Conservation (phyloP, 2,329 filamentous ascomycete genomes). For the Sporothrix variecibatus region DNA sequence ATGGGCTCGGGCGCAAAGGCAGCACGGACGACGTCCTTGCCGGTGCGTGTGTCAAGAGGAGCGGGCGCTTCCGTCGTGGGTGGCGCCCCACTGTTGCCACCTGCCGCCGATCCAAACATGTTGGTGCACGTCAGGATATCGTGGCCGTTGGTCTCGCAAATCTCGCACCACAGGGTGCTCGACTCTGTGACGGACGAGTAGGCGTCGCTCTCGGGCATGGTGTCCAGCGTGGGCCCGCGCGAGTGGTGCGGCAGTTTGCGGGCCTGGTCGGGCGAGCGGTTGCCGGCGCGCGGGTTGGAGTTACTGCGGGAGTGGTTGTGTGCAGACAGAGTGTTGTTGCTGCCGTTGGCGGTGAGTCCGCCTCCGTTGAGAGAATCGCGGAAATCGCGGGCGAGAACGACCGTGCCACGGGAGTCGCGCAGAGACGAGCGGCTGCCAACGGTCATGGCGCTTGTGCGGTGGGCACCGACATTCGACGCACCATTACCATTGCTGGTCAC, state of each 20-base stretch:
- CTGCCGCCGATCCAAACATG: conserved; percentile 64
- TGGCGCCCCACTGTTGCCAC: conserved; percentile 26
- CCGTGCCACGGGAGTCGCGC: conserved; percentile 67
- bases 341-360: neutral
- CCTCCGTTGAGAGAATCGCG: neutral
- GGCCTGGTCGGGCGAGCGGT: conserved; percentile 44
- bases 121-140: conserved; percentile 93
- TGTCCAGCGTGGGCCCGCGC: conserved; percentile 60
- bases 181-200: conserved; percentile 72
- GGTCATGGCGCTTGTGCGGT: conserved; percentile 56
- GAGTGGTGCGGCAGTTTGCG: conserved; percentile 46
- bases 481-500: conserved; percentile 41
- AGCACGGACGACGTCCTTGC: conserved; percentile 32
- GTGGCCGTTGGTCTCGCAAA: conserved; percentile 88
- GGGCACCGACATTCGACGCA: conserved; percentile 33
- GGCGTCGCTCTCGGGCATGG: conserved; percentile 70
- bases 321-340: neutral
- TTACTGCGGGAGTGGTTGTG: conserved; percentile 15
- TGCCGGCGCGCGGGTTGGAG: conserved; percentile 18
- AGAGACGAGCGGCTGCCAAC: conserved; percentile 57
- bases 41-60: conserved; percentile 14
- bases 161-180: conserved; percentile 85
- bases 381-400: conserved; percentile 56
- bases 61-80: neutral
- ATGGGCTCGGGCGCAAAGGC: conserved; percentile 36